phyloP scores from a whole-genome alignment of 2,329 filamentous ascomycete genomes.

The Aspergillaceae sp. region DNA sequence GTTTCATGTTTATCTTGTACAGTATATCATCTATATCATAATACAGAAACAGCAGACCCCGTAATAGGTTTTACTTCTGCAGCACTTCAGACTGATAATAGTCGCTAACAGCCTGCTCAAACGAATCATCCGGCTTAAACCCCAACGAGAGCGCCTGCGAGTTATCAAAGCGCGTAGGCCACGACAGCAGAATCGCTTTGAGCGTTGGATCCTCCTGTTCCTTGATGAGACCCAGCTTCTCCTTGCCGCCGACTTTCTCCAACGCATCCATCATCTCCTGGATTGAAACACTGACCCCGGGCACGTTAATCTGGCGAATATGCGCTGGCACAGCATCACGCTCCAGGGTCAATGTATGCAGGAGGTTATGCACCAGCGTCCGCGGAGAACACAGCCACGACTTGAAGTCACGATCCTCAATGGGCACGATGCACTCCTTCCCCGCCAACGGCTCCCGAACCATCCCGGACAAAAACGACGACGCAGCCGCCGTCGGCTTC shows the following conservation, averaged over 20 bases:
- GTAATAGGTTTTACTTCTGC: neutral
- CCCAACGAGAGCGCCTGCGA: slow-evolving; percentile 44
- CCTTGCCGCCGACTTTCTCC: slow-evolving; percentile 46
- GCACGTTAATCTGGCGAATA: slow-evolving; percentile 50
- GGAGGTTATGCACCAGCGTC: slow-evolving; percentile 46
- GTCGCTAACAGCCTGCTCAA: slow-evolving; percentile 49
- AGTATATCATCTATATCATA: neutral
- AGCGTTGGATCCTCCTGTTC: slow-evolving; percentile 45
- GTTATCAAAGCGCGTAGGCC: slow-evolving; percentile 50
- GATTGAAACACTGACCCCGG: slow-evolving; percentile 46
- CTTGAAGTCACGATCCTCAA: slow-evolving; percentile 43
- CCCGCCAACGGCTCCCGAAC: slow-evolving; percentile 56
- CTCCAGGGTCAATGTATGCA: slow-evolving; percentile 40
- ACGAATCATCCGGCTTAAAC: slow-evolving; percentile 43
- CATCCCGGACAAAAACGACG: slow-evolving; percentile 55
- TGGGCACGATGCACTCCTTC: slow-evolving; percentile 44
- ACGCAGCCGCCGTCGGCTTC: slow-evolving; percentile 52
- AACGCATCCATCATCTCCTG: slow-evolving; percentile 50
- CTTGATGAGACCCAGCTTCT: slow-evolving; percentile 43
- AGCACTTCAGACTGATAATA: slow-evolving; percentile 43
- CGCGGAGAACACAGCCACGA: slow-evolving; percentile 50
- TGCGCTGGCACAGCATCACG: slow-evolving; percentile 33
- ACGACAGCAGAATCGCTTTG: slow-evolving; percentile 47
- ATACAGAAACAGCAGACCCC: neutral
- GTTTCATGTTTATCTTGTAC: neutral